Base-by-base conservation (phyloP, 208 protist genomes). In the Wallacemonas collosoma region DNA sequence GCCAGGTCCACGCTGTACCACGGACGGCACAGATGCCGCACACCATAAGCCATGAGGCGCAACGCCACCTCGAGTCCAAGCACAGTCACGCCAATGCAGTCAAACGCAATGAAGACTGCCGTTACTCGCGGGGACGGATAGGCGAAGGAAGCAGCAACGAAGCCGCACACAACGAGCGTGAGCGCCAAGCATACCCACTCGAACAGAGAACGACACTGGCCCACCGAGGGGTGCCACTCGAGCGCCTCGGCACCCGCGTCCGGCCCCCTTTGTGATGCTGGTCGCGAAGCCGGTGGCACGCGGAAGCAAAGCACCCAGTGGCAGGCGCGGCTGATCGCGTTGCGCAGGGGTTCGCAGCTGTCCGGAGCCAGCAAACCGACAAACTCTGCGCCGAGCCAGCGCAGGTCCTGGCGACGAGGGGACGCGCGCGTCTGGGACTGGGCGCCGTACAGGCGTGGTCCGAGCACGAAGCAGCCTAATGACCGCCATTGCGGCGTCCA, bases 1-100 rank as follows among this genome's bases (percentile, higher is more conserved):
- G 81, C 77, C 8, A 82, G 55, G 60, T 89, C 81, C 0, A 83
- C 12, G 36, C 75, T 2, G 53, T 84, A 77, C 76, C 77, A 69
- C 40, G 14, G 7, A 56, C 35, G 72, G 9, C 26, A 54, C 41
- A 72, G 78, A 70, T 71, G 48, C 0, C 36, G 41, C 35, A 41
- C 17, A 2, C 76, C 81, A 56, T 91, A 90, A 6, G 86, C 84
- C 4, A 83, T 15, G 4, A 90, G 3, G 41, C 56, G 61, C 36
- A 85, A 39, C 40, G 83, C 2, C 15, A 84, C 43, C 57, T 91
- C 89, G 12, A 79, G 26, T 6, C 71, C 75, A 45, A 68, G 76
- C 17, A 80, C 26, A 26, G 58, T 68, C 38, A 81, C 77, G 12
- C 72, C 78, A 1, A 85, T 57, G 56, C 76, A 77, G 74, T 81